These are phyloP conservation scores for Typha latifolia DNA, from an alignment of 176 grass and related monocot genomes.

Conservation along the genomic window DNA sequence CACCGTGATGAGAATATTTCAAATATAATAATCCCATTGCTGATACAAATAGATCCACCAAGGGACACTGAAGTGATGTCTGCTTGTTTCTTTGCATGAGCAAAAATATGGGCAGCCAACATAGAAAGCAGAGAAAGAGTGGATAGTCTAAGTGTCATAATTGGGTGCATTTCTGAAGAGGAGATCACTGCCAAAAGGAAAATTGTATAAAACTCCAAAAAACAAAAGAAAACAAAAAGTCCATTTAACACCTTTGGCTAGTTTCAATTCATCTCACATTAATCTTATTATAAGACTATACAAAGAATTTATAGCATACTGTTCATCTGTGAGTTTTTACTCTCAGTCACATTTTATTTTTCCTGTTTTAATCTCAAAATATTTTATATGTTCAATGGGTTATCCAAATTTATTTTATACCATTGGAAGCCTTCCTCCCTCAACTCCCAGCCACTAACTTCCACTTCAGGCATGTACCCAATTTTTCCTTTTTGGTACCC, in stretches of 20 bases:
- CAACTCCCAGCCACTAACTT: neutral
- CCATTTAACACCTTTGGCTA: no score
- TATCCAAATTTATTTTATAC: no score
- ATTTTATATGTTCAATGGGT: no score
- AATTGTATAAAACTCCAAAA: neutral
- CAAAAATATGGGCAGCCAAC: neutral
- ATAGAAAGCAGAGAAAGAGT: neutral
- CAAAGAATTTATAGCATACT: no score
- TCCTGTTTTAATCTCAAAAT: neutral
- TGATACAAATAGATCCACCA: no score
- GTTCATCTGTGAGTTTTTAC: no score
- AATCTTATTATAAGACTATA: no score
- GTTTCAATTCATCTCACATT: no score
- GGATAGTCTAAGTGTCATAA: slow-evolving; percentile 5
- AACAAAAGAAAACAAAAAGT: slow-evolving; percentile 13
- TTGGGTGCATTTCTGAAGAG: slow-evolving; percentile 40
- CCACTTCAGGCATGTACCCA: slow-evolving; percentile 32
- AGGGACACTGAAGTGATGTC: neutral
- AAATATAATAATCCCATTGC: no score
- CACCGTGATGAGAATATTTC: no score
- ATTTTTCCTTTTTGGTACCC: slow-evolving; percentile 10
- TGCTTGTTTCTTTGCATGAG: neutral
- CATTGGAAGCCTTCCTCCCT: neutral
- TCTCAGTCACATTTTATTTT: no score
- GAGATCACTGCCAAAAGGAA: slow-evolving; percentile 16